Percentiles rank a stretch among this genome's conserved stretches.
Conservation (phyloP, 2,329 filamentous ascomycete species). For the Pyrenophora seminiperda region DNA sequence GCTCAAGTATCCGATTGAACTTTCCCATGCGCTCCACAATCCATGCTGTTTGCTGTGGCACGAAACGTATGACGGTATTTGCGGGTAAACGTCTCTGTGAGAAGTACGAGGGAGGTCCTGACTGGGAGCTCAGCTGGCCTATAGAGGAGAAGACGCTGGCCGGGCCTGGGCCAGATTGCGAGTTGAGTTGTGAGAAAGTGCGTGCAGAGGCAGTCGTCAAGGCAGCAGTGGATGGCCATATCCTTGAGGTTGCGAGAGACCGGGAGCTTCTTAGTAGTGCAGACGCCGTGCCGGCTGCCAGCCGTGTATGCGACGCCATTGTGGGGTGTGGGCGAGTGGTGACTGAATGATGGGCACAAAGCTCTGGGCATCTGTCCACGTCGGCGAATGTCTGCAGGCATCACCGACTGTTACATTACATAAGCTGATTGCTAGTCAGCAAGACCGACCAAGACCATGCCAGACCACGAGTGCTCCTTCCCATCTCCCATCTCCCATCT, state of each 20-base stretch:
- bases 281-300: constrained; percentile 40
- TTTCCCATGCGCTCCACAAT: constrained; percentile 99
- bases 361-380: constrained; percentile 21
- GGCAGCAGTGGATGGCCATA: constrained; percentile 28
- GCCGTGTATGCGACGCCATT: constrained; percentile 45
- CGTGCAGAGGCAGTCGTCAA: constrained; percentile 26
- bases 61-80: constrained; percentile 94
- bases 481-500: no score
- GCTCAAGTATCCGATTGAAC: constrained; percentile 90
- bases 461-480: no score
- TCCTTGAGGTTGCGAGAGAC: constrained; percentile 20
- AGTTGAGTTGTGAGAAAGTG: constrained; percentile 41
- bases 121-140: constrained; percentile 30
- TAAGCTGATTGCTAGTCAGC: constrained; percentile 16
- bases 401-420: constrained; percentile 24
- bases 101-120: constrained; percentile 75
- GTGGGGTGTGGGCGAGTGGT: constrained; percentile 23
- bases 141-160: constrained; percentile 39
- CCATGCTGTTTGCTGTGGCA: constrained; percentile 99
- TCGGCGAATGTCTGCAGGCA: constrained; percentile 21
- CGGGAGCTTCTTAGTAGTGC: constrained; percentile 32
- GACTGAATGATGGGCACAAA: constrained; percentile 27
- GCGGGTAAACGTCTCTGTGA: constrained; percentile 72
- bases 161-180: constrained; percentile 33
- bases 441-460: no score